phyloP scores from a whole-genome alignment of 192 early-diverging fungal species.

The Entrophospora sp. region DNA sequence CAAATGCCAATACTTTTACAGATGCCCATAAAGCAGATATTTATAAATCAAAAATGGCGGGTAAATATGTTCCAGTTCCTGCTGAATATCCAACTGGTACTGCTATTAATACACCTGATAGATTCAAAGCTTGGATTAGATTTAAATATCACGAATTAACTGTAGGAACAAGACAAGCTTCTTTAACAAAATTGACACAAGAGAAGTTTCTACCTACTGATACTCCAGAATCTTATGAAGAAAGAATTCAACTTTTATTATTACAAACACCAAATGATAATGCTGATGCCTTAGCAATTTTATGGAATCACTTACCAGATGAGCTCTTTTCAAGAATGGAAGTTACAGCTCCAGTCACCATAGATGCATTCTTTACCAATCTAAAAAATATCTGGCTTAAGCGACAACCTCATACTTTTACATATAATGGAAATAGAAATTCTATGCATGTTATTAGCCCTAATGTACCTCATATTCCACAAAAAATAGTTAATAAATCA shows the following conservation, averaged over 20 bases:
- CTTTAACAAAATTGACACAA: not conserved
- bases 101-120: conserved; percentile 1
- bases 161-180: not conserved
- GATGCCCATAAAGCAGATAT: conserved; percentile 2
- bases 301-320: conserved; percentile 1
- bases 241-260: conserved; percentile 4
- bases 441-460: not conserved
- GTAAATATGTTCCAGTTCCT: conserved; percentile 10
- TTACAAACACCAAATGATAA: conserved; percentile 6
- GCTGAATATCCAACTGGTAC: not conserved
- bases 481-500: not conserved
- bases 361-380: no score
- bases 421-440: not conserved
- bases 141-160: not conserved
- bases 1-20: conserved; percentile 3
- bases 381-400: conserved; percentile 7
- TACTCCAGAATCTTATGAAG: conserved; percentile 11
- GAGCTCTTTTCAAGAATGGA: conserved; percentile 2
- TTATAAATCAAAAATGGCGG: conserved; percentile 13
- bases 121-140: not conserved
- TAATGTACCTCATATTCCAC: not conserved
- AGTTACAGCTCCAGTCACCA: not conserved
- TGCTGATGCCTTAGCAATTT: conserved; percentile 6
- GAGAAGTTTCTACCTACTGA: not conserved
- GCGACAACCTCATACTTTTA: not conserved